These are phyloP conservation scores for Pelargonium nanum DNA, from an alignment of 345 rosid genomes.

Conservation along the genomic window DNA sequence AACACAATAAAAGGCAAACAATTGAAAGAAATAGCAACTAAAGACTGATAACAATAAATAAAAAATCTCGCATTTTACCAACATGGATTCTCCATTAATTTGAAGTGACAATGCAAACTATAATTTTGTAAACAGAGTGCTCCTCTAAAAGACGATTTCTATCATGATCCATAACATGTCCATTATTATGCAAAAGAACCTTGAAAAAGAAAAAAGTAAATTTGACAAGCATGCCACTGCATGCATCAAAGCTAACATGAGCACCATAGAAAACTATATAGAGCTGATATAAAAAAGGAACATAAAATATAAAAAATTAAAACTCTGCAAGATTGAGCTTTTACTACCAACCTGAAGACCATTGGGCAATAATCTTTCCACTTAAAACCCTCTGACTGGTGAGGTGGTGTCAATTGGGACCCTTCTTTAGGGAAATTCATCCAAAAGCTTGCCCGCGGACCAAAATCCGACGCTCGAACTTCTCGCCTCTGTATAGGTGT, in stretches of 20 bases:
- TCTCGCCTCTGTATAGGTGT: conserved; percentile 89
- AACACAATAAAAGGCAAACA: background rate
- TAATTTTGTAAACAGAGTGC: background rate
- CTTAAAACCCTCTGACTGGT: conserved; percentile 83
- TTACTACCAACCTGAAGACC: conserved; percentile 73
- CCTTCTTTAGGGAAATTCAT: conserved; percentile 90
- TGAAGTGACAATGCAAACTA: background rate
- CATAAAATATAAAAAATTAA: background rate
- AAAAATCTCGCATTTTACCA: background rate
- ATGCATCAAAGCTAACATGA: background rate
- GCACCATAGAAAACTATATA: no score
- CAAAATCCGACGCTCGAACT: conserved; percentile 83
- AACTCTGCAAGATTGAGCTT: conserved; percentile 8
- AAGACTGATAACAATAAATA: background rate
- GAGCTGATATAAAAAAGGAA: no score
- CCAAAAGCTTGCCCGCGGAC: conserved; percentile 95
- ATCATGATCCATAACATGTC: background rate
- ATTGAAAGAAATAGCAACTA: background rate
- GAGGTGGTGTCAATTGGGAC: conserved; percentile 84
- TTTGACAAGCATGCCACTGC: background rate
- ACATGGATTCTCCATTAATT: background rate
- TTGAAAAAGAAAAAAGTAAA: background rate
- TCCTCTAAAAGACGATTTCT: background rate
- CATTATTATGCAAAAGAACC: background rate
- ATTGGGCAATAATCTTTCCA: conserved; percentile 99